Conservation (phyloP, 257 asterid genomes). For the Ehretia macrophylla region DNA sequence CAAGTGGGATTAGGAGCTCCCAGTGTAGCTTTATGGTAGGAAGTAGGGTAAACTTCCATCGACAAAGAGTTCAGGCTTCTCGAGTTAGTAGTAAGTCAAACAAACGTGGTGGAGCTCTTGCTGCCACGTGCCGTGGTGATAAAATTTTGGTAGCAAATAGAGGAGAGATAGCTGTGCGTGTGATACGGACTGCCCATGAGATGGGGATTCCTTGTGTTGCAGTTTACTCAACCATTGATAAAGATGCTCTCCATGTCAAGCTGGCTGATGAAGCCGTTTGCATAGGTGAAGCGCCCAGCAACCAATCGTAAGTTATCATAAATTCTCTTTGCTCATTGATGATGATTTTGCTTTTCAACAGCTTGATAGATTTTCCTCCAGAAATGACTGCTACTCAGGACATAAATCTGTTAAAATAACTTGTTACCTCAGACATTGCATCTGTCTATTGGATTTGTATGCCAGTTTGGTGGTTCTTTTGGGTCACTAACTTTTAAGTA, state of each 20-base stretch:
- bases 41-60: constrained; percentile 51
- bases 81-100: constrained; percentile 42
- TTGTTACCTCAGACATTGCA: too few relatives aligned
- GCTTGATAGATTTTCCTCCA: too few relatives aligned
- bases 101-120: constrained; percentile 62
- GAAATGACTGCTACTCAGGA: too few relatives aligned
- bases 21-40: constrained; percentile 78
- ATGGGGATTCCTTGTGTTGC: constrained; percentile 99
- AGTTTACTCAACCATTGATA: constrained; percentile 90
- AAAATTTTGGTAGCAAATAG: constrained; percentile 94
- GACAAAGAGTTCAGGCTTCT: constrained; percentile 45
- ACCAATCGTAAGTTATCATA: constrained; percentile 74
- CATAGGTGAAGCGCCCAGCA: constrained; percentile 99
- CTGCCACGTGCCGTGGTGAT: constrained; percentile 56
- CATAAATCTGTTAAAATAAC: too few relatives aligned
- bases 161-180: constrained; percentile 98
- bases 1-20: constrained; percentile 57
- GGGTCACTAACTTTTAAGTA: too few relatives aligned
- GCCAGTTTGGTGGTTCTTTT: too few relatives aligned
- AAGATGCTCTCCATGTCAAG: constrained; percentile 95
- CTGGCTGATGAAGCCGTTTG: constrained; percentile 98
- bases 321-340: not conserved
- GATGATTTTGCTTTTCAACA: too few relatives aligned
- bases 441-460: too few relatives aligned
- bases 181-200: constrained; percentile 96